A percentile compares a stretch with the other conserved stretches of the same genome.
Evolutionary conservation across 1,284 basidiomycete genomes (phyloP).

Genomic region (Ganoderma resinaceum): DNA sequence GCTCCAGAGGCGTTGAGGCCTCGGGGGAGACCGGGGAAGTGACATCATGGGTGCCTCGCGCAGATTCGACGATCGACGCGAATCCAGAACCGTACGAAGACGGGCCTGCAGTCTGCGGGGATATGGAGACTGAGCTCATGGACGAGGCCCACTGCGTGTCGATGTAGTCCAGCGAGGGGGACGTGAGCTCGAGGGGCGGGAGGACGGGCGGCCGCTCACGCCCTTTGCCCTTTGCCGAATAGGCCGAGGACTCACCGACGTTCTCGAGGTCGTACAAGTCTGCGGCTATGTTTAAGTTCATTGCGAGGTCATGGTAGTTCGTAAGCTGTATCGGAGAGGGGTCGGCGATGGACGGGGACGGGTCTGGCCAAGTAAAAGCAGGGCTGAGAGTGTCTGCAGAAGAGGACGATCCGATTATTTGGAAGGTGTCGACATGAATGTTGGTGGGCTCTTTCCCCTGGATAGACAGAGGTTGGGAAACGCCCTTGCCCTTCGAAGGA

Average conservation of each 20-base stretch:
- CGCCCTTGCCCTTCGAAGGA: slow-evolving; percentile 56
- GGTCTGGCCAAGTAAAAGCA: slow-evolving; percentile 15
- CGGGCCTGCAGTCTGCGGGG: slow-evolving; percentile 51
- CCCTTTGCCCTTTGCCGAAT: slow-evolving; percentile 57
- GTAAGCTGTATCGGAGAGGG: slow-evolving; percentile 2
- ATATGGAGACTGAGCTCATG: slow-evolving; percentile 25
- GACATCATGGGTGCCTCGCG: slow-evolving; percentile 29
- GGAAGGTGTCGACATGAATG: slow-evolving; percentile 46
- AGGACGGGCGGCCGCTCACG: slow-evolving; percentile 65
- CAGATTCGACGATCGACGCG: slow-evolving; percentile 32
- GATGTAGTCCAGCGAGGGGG: slow-evolving; percentile 55
- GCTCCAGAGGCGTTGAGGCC: slow-evolving; percentile 26
- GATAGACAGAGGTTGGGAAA: slow-evolving; percentile 55
- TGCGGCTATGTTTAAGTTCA: neutral
- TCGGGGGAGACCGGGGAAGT: slow-evolving; percentile 26
- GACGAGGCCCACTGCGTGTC: slow-evolving; percentile 50
- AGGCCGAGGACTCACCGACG: slow-evolving; percentile 28
- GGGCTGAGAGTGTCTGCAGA: slow-evolving; percentile 11
- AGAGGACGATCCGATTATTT: slow-evolving; percentile 17
- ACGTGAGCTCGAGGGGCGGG: slow-evolving; percentile 67
- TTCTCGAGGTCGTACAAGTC: slow-evolving; percentile 24
- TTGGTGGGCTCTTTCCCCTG: slow-evolving; percentile 38
- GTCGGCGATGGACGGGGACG: slow-evolving; percentile 20
- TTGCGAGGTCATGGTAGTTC: slow-evolving; percentile 11
- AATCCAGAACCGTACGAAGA: slow-evolving; percentile 59